phyloP scores from a whole-genome alignment of 306 rosid genomes.

The Crataegus laevigata region DNA sequence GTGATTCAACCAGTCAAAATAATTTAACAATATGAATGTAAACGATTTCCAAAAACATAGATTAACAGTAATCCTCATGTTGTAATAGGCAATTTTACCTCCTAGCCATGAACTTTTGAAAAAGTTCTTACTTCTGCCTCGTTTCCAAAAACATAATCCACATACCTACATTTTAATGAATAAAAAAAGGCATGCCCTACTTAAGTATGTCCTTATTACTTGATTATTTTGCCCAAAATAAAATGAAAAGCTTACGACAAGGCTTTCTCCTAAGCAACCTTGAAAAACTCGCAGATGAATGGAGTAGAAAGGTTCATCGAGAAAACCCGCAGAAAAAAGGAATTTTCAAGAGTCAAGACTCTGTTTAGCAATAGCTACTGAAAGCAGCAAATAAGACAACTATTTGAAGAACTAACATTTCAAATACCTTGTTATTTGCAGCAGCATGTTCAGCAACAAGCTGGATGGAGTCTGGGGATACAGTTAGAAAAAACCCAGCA shows the following conservation, averaged over 20 bases:
- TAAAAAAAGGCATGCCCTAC: neutral
- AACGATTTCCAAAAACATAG: neutral
- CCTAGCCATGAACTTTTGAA: constrained; percentile 82
- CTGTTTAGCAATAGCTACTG: neutral
- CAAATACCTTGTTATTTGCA: constrained; percentile 62
- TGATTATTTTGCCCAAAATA: neutral
- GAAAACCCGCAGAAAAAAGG: constrained; percentile 48
- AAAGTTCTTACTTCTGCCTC: constrained; percentile 93
- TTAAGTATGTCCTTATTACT: neutral
- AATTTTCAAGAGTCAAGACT: neutral
- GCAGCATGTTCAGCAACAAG: constrained; percentile 90
- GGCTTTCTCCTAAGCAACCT: constrained; percentile 63
- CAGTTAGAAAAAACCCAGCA: constrained; percentile 94
- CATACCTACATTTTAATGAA: constrained; percentile 33
- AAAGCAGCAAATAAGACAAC: neutral
- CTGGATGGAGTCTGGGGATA: constrained; percentile 85
- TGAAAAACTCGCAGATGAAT: constrained; percentile 91
- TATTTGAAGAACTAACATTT: neutral
- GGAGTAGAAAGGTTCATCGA: constrained; percentile 95
- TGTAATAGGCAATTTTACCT: constrained; percentile 38
- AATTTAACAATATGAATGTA: neutral
- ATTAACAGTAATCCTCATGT: neutral
- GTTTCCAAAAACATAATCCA: constrained; percentile 85
- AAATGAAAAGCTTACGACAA: constrained; percentile 42
- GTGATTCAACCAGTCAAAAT: neutral